Base-by-base conservation (phyloP, 2,329 filamentous ascomycete genomes). In the Ampelomyces quisqualis region DNA sequence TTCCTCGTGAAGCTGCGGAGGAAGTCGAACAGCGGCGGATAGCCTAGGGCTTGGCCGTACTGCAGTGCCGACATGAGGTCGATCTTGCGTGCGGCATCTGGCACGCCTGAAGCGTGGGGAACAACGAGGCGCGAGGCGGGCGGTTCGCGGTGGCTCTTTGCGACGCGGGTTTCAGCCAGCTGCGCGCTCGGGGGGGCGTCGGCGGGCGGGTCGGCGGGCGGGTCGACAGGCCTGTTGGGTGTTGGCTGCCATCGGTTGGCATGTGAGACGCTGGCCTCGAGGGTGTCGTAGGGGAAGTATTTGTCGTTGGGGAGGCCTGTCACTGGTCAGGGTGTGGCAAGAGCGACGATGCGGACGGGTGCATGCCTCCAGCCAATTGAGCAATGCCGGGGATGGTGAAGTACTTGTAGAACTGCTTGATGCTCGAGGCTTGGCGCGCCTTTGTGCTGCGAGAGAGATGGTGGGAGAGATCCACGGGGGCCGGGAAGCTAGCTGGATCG, bases 221-320 rank as follows among this genome's bases (percentile, higher is more conserved):
- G 71, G 51, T 77, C 73, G 38, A 76, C 59, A 18, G 81, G 80
- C 32, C 76, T 72, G 63, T 85, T 86, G 24, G 82, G 79, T 8
- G 84, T 83, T 1, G 85, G 85, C 22, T 79, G 76, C 77, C 86
- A 93, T 67, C 90, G 80, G 50, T 85, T 75, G 6, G 88, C 84
- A 47, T 80, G 79, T 21, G 88, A 88, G 47, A 85, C 81, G 51
- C 85, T 82, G 27, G 90, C 88, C 69, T 95, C 88, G 49, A 96
- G 81, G 1, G 89, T 93, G 58, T 96, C 90, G 69, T 86, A 95
- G 7, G 90, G 90, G 62, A 96, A 96, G 71, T 88, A 88, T 43
- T 79, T 78, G 26, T 84, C 76, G 67, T 93, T 85, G 11, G 90
- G 90, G 15, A 95, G 79, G 45, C 88, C 88, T 90, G 49, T 5